Evolutionary conservation across 345 rosid species (phyloP), one percentile per base, ranked within the genome.

Genomic region (Nephelium lappaceum): DNA sequence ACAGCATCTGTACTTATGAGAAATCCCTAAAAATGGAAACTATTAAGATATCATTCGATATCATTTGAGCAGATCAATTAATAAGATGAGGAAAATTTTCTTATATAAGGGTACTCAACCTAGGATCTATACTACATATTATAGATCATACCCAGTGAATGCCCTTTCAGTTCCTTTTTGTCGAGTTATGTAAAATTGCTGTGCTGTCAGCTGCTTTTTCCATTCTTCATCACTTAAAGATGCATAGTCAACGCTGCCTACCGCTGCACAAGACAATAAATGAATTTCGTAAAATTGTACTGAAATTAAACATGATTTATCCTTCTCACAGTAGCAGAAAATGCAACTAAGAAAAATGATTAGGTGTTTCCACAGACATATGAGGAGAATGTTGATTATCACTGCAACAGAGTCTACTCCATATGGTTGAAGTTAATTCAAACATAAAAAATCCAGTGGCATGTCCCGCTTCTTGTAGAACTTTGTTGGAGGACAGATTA

Each of bases 111-210:
- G 12, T 24, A 71, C 11, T 31, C 19, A 49, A 51, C 51, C 2
- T 25, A 27, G 71, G 41, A 75, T 15, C 57, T 16, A 63, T 19
- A 23, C 43, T 71, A 76, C 8, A 25, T 25, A 55, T 11, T 14
- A 71, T 47, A 12, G 31, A 85, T 66, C 84, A 75, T 91, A 93
- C 99, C 98, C 98, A 11, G 90, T 86, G 84, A 95, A 95, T 51
- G 99, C 99, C 85, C 95, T 85, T 83, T 95, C 99, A 0, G 98
- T 93, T 10, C 99, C 98, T 70, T 95, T 92, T 41, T 91, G 91
- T 36, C 98, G 89, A 21, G 99, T 86, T 71, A 93, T 55, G 81
- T 91, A 86, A 74, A 86, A 93, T 70, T 95, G 98, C 79, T 95
- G 88, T 0, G 78, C 76, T 69, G 93, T 87, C 5, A 95, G 99